Conservation (phyloP, 306 rosid genomes). For the Urtica urens region DNA sequence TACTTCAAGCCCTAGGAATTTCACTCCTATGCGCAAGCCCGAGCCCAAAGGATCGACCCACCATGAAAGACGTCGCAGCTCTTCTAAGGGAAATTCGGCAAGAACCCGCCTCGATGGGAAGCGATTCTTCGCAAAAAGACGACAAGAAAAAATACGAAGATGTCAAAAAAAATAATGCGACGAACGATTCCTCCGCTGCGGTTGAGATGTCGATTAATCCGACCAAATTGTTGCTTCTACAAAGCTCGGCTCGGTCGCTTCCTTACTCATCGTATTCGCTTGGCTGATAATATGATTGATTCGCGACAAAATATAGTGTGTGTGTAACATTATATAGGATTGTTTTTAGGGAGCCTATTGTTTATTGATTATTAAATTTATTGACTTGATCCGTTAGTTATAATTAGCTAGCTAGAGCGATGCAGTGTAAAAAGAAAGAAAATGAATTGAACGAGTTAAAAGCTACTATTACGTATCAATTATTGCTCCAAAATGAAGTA, state of each 20-base stretch:
- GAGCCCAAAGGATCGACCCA: conserved; percentile 74
- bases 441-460: no score
- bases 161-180: neutral
- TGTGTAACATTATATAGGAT: no score
- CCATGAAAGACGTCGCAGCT: conserved; percentile 87
- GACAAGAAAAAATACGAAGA: conserved; percentile 22
- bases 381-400: conserved; percentile 11
- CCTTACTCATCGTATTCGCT: conserved; percentile 53
- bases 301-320: no score
- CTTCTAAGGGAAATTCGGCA: conserved; percentile 59
- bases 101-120: conserved; percentile 30
- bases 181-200: conserved; percentile 17
- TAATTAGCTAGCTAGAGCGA: neutral
- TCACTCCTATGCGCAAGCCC: conserved; percentile 63
- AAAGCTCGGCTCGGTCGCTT: conserved; percentile 51
- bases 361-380: neutral
- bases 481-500: no score
- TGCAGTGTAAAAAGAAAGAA: conserved; percentile 7
- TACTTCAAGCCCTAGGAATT: conserved; percentile 73
- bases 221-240: conserved; percentile 46
- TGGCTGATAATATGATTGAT: no score
- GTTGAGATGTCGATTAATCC: conserved; percentile 35
- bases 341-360: no score
- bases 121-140: conserved; percentile 25
- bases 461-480: no score